Evolutionary conservation across 495 filamentous ascomycete genomes (phyloP).

Genomic region (Clavariopsis aquatica): DNA sequence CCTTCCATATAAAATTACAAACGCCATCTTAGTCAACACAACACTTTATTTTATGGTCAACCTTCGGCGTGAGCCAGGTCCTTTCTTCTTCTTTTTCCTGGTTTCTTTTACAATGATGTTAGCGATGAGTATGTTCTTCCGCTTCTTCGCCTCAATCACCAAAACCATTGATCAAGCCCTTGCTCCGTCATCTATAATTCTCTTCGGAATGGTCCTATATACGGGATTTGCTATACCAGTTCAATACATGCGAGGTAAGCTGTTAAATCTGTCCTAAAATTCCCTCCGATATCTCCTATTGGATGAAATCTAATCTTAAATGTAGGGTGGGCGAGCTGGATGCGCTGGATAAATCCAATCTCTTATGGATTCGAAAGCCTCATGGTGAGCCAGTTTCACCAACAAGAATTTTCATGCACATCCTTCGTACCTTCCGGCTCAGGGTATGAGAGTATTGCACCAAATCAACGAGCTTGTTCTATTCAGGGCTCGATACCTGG

Average conservation of each 20-base stretch:
- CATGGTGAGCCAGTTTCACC: conserved; percentile 34
- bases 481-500: conserved; percentile 14
- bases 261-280: neutral
- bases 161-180: conserved; percentile 17
- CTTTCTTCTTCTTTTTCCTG: conserved; percentile 79
- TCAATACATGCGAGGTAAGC: conserved; percentile 64
- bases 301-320: neutral
- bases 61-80: conserved; percentile 65
- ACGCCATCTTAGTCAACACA: conserved; percentile 61
- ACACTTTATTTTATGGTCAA: conserved; percentile 82
- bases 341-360: conserved; percentile 32
- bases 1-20: conserved; percentile 59
- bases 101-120: conserved; percentile 61
- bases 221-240: conserved; percentile 84
- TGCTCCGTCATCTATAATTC: conserved; percentile 49
- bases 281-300: neutral
- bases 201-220: conserved; percentile 76
- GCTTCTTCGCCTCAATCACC: conserved; percentile 58
- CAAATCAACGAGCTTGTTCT: conserved; percentile 12
- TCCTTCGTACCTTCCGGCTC: conserved; percentile 22
- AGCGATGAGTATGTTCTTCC: conserved; percentile 73
- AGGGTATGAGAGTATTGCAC: conserved; percentile 2
- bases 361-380: conserved; percentile 30
- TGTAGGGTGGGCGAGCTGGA: conserved; percentile 24
- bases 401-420: conserved; percentile 21